Evolutionary conservation across 1,284 basidiomycete genomes (phyloP).

Genomic region (Puccinia coronata): DNA sequence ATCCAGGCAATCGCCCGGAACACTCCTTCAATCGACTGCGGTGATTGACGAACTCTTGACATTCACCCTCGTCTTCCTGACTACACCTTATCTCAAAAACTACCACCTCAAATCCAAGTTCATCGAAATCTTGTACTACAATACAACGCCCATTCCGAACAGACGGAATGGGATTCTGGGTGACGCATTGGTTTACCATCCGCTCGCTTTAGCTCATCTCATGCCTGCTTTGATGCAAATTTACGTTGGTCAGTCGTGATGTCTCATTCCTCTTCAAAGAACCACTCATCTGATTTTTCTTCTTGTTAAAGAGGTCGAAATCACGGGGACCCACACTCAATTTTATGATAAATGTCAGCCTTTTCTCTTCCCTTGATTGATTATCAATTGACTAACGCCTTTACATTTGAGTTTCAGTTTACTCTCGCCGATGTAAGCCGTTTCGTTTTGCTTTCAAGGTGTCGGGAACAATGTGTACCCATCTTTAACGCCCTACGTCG

Average conservation of each 20-base stretch:
- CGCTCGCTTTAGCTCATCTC: conserved; percentile 79
- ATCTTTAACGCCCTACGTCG: not conserved
- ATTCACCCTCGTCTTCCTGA: conserved; percentile 87
- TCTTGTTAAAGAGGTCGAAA: conserved; percentile 76
- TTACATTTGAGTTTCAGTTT: conserved; percentile 19
- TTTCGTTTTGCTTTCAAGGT: not conserved
- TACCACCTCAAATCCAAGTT: conserved; percentile 98
- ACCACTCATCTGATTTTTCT: not conserved
- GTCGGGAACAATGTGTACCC: not conserved
- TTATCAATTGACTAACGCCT: conserved; percentile 1
- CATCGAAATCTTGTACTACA: conserved; percentile 86
- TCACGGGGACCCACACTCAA: conserved; percentile 93
- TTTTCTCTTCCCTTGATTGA: not conserved
- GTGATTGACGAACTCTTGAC: conserved; percentile 74
- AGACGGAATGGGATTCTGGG: conserved; percentile 77
- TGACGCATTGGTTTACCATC: conserved; percentile 78
- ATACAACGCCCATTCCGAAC: conserved; percentile 74
- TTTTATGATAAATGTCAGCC: conserved; percentile 87
- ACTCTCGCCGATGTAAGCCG: conserved; percentile 47
- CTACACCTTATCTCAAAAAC: conserved; percentile 96
- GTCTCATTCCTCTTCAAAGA: not conserved
- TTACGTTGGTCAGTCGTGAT: conserved; percentile 74
- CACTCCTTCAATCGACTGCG: conserved; percentile 10
- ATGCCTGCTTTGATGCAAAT: conserved; percentile 91
- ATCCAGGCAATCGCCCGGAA: conserved; percentile 62